A percentile compares a stretch with the other conserved stretches of the same genome.
Evolutionary conservation across 257 asterid genomes (phyloP).

Genomic region (Orobanche coerulescens): DNA sequence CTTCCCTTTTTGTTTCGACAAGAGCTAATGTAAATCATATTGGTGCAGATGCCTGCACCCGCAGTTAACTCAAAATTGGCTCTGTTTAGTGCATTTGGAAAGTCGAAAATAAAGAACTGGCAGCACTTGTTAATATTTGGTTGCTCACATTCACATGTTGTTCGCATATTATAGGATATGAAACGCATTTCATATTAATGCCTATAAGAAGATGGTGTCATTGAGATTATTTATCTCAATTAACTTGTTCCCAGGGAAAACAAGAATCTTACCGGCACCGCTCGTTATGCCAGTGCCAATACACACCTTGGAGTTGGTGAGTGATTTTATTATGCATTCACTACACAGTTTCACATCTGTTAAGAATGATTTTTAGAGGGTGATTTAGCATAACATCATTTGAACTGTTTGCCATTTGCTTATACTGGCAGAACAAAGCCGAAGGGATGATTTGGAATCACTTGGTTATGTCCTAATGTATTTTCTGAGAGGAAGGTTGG

Average conservation of each 20-base stretch:
- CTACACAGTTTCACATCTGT: constrained; percentile 1
- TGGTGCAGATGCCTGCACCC: no score
- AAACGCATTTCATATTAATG: no score
- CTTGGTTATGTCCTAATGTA: constrained; percentile 94
- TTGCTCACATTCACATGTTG: no score
- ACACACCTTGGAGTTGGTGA: constrained; percentile 94
- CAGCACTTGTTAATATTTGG: no score
- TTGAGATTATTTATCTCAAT: neutral
- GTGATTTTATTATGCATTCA: constrained; percentile 25
- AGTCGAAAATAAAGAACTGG: no score
- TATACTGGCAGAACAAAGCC: constrained; percentile 70
- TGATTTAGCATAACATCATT: neutral
- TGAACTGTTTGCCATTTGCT: constrained; percentile 13
- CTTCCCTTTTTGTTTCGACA: constrained; percentile 1
- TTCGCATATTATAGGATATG: no score
- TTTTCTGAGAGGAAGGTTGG: constrained; percentile 97
- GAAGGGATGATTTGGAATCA: constrained; percentile 96
- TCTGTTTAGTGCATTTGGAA: no score
- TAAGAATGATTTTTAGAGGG: constrained; percentile 14
- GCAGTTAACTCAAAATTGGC: no score
- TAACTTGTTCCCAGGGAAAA: constrained; percentile 58
- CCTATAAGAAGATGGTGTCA: neutral
- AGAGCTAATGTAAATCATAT: no score
- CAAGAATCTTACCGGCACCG: constrained; percentile 93
- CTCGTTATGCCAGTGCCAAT: constrained; percentile 95